phyloP scores from a whole-genome alignment of 148 eudicot species.

The Camellia sinensis region DNA sequence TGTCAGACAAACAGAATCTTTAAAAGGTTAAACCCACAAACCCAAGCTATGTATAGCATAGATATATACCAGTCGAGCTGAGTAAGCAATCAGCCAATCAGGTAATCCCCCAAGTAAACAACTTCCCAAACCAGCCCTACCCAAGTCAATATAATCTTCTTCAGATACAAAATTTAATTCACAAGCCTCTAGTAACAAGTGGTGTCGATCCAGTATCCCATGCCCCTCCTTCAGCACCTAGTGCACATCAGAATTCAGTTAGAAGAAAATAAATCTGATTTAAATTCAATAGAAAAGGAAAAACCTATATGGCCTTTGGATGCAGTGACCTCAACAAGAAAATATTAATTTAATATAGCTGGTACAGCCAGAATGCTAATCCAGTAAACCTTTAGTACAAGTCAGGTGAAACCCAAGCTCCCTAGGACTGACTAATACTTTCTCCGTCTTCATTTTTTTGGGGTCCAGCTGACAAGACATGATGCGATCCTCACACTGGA shows the following conservation, averaged over 20 bases:
- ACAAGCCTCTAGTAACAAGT: slow-evolving; percentile 82
- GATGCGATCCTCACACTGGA: not conserved
- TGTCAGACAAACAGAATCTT: slow-evolving; percentile 11
- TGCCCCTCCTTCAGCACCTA: slow-evolving; percentile 90
- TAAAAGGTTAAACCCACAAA: not conserved
- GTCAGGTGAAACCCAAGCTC: not conserved
- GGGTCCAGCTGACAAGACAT: not conserved
- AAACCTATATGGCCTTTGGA: not conserved
- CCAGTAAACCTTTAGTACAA: not conserved
- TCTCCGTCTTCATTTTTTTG: not conserved
- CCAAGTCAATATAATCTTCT: slow-evolving; percentile 87
- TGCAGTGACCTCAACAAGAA: not conserved
- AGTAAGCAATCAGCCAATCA: slow-evolving; percentile 93
- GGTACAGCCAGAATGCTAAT: slow-evolving; percentile 9
- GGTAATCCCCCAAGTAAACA: slow-evolving; percentile 95
- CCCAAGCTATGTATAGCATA: slow-evolving; percentile 10
- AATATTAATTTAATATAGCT: not conserved
- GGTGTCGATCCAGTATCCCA: slow-evolving; percentile 79
- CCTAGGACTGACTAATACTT: not conserved
- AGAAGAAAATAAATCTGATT: not conserved
- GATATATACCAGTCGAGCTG: slow-evolving; percentile 76
- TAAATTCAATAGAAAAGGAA: not conserved
- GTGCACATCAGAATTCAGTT: slow-evolving; percentile 15
- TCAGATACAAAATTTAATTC: slow-evolving; percentile 87
- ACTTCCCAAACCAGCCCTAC: slow-evolving; percentile 89